Base-by-base conservation (phyloP, 805 yeast genomes). In the Cyberlindnera misumaiensis region DNA sequence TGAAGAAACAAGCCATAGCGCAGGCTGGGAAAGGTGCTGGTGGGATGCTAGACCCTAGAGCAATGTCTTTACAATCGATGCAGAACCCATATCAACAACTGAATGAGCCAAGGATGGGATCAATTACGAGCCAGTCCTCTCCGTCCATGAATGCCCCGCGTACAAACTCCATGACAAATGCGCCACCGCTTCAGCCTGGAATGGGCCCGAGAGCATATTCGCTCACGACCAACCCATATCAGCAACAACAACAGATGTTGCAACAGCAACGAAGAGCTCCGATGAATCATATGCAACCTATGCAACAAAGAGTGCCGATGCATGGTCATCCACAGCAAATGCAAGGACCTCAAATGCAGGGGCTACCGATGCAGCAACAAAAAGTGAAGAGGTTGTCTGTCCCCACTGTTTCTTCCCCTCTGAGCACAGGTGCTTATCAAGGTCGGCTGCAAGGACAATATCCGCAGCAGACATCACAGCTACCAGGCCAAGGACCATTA, bases 1-100 rank as follows among this genome's bases (percentile, higher is more conserved):
- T 77, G 53, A 81, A 77, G 63, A 83, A 83, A 53, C 52, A 70
- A 55, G 73, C 74, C 15, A 54, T 68, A 47, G 64, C 65, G 13
- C 62, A 64, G 10, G 65, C 74, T 34, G 73, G 78, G 2, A 50
- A 64, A 38, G 48, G 55, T 33, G 39, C 32, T 17, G 38, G 36
- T 3, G 9, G 5, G 8, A 26, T 28, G 11, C 16, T n/a, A 4
- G 70, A 63, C 28, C 70, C 72, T 11, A 55, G 75, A 28, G 59
- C 76, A 4, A 70, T 68, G 76, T 70, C 76, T 2, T 48, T 69
- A 25, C 65, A 57, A 39, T 40, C 48, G 26, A 36, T 26, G 35
- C 46, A 44, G 34, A 52, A 51, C 43, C 56, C 56, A 2, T 50
- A 48, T 27, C 8, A 43, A 26, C 28, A 27, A 14, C 45, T 39